Evolutionary conservation across 495 filamentous ascomycete genomes (phyloP), one percentile per base, ranked within the genome.

Genomic region (Talaromyces stipitatus): DNA sequence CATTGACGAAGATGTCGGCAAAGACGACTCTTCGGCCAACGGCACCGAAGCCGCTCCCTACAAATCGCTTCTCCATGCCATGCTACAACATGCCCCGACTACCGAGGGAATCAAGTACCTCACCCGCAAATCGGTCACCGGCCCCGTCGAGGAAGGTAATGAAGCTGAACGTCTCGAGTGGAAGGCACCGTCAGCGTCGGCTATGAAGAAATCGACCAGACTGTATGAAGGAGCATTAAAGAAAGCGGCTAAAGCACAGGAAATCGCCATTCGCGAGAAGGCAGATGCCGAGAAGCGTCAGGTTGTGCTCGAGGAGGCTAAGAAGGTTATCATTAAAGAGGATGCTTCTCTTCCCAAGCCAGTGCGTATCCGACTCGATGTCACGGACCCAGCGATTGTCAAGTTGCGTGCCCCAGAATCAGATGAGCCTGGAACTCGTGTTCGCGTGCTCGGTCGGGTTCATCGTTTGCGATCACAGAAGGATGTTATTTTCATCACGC

Each of bases 401-500:
- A 83, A 83, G 69, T 76, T 96, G 60, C 84, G 85, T 65, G 58
- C 68, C 6, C 60, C 71, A 55, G 73, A 71, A 28, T 65, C 57
- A 14, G 75, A 78, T 46, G 76, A 74, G 50, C 83, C 83, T 61
- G 89, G 90, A 33, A 87, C 87, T 12, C 78, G 91, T 33, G 90
- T 97, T 28, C 84, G 85, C 62, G 88, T 97, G 43, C 82, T 85
- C 51, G 94, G 94, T 30, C 81, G 94, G 58, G 88, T 97, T 30
- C 91, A 96, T 73, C 82, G 91, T 38, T 72, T 94, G 62, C 83
- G 91, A 50, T 76, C 78, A 48, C 94, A 97, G 73, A 96, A 95
- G 76, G 86, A 88, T 60, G 81, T 89, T 43, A 84, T 91, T 43
- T 98, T 98, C 72, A 73, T 97, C 61, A 92, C 86, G 10, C 76